Base-by-base conservation (phyloP, 139 green algal species). In the Picochlorum sp. region DNA sequence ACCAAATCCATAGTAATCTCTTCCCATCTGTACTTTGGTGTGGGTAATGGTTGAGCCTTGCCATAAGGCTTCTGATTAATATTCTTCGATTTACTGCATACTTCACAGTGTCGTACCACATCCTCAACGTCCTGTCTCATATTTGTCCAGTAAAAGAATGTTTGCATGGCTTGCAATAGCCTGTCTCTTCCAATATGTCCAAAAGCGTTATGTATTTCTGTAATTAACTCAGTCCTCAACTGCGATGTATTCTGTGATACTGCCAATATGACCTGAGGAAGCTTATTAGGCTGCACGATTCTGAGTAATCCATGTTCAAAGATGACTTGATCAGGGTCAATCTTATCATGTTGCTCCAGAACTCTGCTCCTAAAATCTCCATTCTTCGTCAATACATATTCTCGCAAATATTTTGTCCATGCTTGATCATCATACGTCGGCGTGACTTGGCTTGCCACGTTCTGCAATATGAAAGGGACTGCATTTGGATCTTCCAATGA, bases 1-100 rank as follows among this genome's bases (percentile, higher is more conserved):
- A 87, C 81, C 6, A 90, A 71, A 57, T 88, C 82, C 57, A 84
- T 74, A 16, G 61, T 74, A 1, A 85, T 49, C 13, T 57, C 38
- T 47, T 76, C 47, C 71, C 77, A 87, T 2, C 44, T 64, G 3
- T 60, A 21, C 4, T 24, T 18, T 30, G 76, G 79, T 13, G 80
- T 60, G 21, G 61, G 54, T 21, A 84, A 41, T 20, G 80, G 74
- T 11, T 54, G 47, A 20, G n/a, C 18, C n/a, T 24, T n/a, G 16
- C 47, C 47, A 54, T 54, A 54, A 23, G 47, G 47, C 18, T 54
- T 54, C 47, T 54, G 47, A 20, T 54, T 54, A 16, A 24, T 54
- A 1, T 20, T 20, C n/a, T 54, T 54, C 6, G n/a, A n/a, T 6
- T n/a, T 54, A 54, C 18, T 20, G 47, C 47, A 54, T 9, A 20